phyloP scores from a whole-genome alignment of 2,329 filamentous ascomycete genomes.

The Tetracladium maxilliforme region DNA sequence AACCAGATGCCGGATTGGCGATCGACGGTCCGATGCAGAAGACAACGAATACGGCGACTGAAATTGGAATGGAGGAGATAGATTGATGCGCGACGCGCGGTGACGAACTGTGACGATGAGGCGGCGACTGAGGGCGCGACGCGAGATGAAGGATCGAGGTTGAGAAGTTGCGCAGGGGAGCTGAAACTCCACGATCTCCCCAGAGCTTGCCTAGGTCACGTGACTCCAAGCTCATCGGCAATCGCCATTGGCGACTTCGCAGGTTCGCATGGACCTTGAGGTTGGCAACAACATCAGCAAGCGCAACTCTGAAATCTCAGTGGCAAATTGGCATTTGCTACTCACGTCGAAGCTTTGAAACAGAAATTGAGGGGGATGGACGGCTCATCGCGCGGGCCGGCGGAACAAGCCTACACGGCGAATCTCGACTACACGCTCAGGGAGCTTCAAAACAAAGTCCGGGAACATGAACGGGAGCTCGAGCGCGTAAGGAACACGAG shows the following conservation, averaged over 20 bases:
- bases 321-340: not conserved
- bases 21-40: conserved; percentile 5
- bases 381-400: conserved; percentile 16
- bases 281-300: too few relatives aligned
- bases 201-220: too few relatives aligned
- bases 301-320: too few relatives aligned
- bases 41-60: too few relatives aligned
- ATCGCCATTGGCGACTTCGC: too few relatives aligned
- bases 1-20: too few relatives aligned
- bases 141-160: conserved; percentile 6
- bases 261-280: too few relatives aligned
- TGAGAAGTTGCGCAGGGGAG: too few relatives aligned
- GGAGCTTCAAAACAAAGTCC: conserved; percentile 45
- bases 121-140: conserved; percentile 1
- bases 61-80: too few relatives aligned
- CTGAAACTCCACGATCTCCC: too few relatives aligned
- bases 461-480: conserved; percentile 35
- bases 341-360: conserved; percentile 1
- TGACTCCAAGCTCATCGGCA: too few relatives aligned
- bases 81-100: conserved; percentile 1
- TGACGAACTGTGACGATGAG: not conserved
- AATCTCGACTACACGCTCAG: conserved; percentile 53
- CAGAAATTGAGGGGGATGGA: too few relatives aligned
- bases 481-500: conserved; percentile 22
- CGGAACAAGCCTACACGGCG: conserved; percentile 28